These are phyloP conservation scores for Pseudogymnoascus sp. DNA, from an alignment of 2,329 filamentous ascomycete species.

Conservation along the genomic window DNA sequence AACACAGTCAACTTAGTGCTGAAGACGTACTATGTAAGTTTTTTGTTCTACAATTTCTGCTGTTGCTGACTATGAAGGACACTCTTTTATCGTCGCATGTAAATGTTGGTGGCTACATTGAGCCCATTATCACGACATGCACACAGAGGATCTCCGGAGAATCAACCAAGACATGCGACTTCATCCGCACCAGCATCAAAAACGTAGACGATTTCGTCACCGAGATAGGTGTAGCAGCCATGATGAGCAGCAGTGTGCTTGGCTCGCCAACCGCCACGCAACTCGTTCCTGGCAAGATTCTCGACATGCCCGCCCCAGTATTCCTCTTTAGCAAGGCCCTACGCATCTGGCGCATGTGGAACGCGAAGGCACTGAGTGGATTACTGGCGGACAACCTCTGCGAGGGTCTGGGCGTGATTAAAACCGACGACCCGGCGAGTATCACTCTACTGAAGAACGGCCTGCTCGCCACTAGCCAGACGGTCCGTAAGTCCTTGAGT, in stretches of 20 bases:
- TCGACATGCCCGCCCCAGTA: not conserved
- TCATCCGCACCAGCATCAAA: not conserved
- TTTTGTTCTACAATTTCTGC: not conserved
- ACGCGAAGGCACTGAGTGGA: not conserved
- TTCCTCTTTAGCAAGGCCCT: not conserved
- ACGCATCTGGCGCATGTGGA: conserved; percentile 7
- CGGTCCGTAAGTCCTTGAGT: not conserved
- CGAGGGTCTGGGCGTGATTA: not conserved
- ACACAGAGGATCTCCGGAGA: not conserved
- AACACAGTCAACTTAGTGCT: conserved; percentile 6
- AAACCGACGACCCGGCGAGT: not conserved
- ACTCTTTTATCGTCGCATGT: not conserved
- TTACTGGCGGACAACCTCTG: not conserved
- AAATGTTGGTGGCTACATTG: not conserved
- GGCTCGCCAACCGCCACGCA: not conserved
- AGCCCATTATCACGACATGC: not conserved
- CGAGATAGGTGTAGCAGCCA: not conserved
- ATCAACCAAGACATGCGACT: not conserved
- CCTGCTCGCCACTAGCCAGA: not conserved
- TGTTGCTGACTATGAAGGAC: not conserved
- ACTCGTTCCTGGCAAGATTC: not conserved
- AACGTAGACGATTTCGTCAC: not conserved
- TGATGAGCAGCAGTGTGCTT: conserved; percentile 1
- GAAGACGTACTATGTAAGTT: conserved; percentile 7
- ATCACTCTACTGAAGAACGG: not conserved